A percentile compares a stretch with the other conserved stretches of the same genome.
These are phyloP conservation scores for Elongisporangium senticosum DNA, from an alignment of 352 stramenopile genomes.

Conservation along the genomic window DNA sequence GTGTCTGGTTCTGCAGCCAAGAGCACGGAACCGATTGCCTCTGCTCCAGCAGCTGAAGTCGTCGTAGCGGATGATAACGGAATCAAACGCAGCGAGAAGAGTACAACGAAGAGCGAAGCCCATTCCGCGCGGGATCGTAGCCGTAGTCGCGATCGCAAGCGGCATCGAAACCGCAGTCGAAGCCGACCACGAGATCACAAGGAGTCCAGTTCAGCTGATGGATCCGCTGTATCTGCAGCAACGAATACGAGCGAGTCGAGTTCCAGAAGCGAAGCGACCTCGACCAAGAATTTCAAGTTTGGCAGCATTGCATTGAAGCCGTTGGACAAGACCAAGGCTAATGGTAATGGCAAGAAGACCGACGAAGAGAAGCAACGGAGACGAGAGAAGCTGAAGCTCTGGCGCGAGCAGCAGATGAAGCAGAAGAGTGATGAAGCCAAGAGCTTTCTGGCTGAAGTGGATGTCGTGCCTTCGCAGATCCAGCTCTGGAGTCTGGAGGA, in stretches of 20 bases:
- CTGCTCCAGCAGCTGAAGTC: neutral
- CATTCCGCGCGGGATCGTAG: slow-evolving; percentile 12
- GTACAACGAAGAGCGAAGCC: neutral
- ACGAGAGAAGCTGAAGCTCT: slow-evolving; percentile 45
- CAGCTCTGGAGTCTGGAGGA: slow-evolving; percentile 58
- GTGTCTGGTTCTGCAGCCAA: neutral
- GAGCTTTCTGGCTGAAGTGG: slow-evolving; percentile 65
- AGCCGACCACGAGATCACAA: slow-evolving; percentile 17
- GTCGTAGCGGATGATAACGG: neutral
- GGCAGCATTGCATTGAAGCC: slow-evolving; percentile 60
- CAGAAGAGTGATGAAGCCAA: slow-evolving; percentile 51
- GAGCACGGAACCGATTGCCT: neutral
- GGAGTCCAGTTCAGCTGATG: neutral
- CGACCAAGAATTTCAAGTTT: slow-evolving; percentile 61
- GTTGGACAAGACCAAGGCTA: slow-evolving; percentile 16
- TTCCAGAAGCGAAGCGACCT: slow-evolving; percentile 5
- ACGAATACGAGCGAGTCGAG: slow-evolving; percentile 4
- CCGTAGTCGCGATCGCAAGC: slow-evolving; percentile 20
- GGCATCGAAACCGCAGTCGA: slow-evolving; percentile 20
- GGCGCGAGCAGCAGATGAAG: slow-evolving; percentile 57
- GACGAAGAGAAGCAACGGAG: slow-evolving; percentile 40
- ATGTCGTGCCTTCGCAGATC: slow-evolving; percentile 61
- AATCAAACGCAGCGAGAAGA: neutral
- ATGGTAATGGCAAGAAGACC: slow-evolving; percentile 1
- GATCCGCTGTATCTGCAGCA: slow-evolving; percentile 12